Evolutionary conservation across 495 filamentous ascomycete genomes (phyloP), one percentile per base, ranked within the genome.

Genomic region (Penicillium robsamsonii): DNA sequence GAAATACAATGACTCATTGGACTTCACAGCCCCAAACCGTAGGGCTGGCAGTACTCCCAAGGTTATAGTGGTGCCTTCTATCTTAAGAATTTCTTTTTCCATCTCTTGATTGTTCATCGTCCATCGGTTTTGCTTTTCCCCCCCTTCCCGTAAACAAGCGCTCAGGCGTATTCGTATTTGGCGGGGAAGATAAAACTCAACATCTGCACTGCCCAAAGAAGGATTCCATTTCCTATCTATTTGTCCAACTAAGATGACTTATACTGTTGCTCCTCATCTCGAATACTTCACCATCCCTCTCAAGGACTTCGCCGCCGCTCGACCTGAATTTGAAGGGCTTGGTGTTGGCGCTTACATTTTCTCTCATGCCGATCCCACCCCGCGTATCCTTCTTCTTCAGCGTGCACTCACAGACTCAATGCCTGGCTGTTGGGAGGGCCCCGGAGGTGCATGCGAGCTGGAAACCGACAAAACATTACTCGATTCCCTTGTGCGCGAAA

Each of bases 351-450:
- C 63, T 17, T 74, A 75, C 53, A 66, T 83, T 46, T 82, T 83
- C 62, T 63, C 68, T 12, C 29, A 55, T 50, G 41, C 24, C 30
- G 17, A 45, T 41, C 42, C 31, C 43, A 27, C 37, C 41, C 52
- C 53, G 25, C 67, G 69, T 9, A 64, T 83, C 44, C 74, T 87
- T 22, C 72, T 87, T 30, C 68, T 86, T 12, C 81, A 81, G 48
- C 81, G 82, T 37, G 63, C 77, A 18, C 35, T 57, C 37, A 74
- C 80, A 8, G 62, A 66, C 48, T 72, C 74, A 1, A 81, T 74
- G 61, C 74, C 76, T 0, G 67, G 73, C 13, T 64, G 61, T 55
- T 85, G 84, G 85, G 84, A 88, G 56, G 66, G 80, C 1, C 84
- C 84, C 2, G 83, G 85, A 2, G 85, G 85, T 5, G 67, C 72